A percentile compares a stretch with the other conserved stretches of the same genome.
Evolutionary conservation across 2,329 filamentous ascomycete species (phyloP).

Genomic region (Macroventuria anomochaeta): DNA sequence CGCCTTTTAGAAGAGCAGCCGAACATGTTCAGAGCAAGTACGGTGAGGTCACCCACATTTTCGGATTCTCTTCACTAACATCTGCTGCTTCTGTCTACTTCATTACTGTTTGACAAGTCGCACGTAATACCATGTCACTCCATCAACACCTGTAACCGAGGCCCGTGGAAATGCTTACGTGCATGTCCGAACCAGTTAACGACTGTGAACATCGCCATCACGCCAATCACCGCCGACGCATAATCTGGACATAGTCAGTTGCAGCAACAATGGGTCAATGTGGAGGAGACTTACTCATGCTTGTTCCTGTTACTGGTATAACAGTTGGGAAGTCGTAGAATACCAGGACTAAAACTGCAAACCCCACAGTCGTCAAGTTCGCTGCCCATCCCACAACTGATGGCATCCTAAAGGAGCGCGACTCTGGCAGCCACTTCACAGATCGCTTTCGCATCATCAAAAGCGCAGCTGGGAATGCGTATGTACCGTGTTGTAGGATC

Average conservation of each 20-base stretch:
- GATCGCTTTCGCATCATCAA: slow-evolving; percentile 37
- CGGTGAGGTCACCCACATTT: no score
- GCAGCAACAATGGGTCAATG: background rate
- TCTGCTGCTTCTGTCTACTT: no score
- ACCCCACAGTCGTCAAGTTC: slow-evolving; percentile 35
- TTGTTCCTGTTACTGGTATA: slow-evolving; percentile 34
- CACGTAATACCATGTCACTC: background rate
- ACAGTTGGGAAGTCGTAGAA: slow-evolving; percentile 42
- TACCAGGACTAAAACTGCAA: slow-evolving; percentile 31
- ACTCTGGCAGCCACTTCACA: slow-evolving; percentile 20
- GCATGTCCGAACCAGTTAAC: slow-evolving; percentile 24
- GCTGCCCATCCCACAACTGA: slow-evolving; percentile 33
- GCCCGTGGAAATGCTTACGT: slow-evolving; percentile 21
- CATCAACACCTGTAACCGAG: slow-evolving; percentile 15
- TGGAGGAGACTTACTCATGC: slow-evolving; percentile 35
- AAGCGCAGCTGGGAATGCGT: slow-evolving; percentile 37
- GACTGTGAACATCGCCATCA: slow-evolving; percentile 21
- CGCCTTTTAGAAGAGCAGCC: no score
- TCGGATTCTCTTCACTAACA: no score
- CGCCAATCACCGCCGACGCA: slow-evolving; percentile 22
- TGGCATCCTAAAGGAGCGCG: slow-evolving; percentile 28
- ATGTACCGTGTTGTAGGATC: slow-evolving; percentile 35
- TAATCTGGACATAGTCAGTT: slow-evolving; percentile 16
- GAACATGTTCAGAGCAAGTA: no score
- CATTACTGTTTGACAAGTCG: no score